Evolutionary conservation across 371 early-diverging fungal genomes (phyloP), one percentile per base, ranked within the genome.

Genomic region (Mucor circinelloides): DNA sequence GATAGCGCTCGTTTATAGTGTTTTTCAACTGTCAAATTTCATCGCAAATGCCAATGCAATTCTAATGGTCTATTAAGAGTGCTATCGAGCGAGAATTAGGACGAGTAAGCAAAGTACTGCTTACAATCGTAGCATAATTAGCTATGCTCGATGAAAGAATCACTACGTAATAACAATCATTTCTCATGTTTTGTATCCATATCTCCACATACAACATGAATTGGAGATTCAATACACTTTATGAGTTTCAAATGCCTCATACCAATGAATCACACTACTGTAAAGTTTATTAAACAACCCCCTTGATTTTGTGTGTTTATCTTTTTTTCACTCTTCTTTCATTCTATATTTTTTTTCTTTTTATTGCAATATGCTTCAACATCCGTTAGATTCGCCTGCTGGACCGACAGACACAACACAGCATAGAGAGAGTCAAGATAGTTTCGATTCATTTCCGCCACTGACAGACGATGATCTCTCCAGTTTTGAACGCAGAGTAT

Each of bases 401-500:
- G 56, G 50, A 19, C 46, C 50, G 1, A 46, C 27, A 10, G 63
- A 63, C 6, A 10, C 63, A 1, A 21, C 23, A 9, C 46, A 42
- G 40, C 60, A 32, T 0, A 27, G 19, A 4, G 17, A 36, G 28
- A 42, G 28, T 15, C 60, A 59, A 31, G 60, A 54, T 42, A 67
- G 61, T 40, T n/a, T 31, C 21, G 69, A 69, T 15, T 42, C 60
- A 19, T 63, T 52, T n/a, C 63, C 66, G 30, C 59, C 66, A 6
- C 28, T 64, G 27, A 56, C 68, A 50, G 68, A 68, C 48, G 72
- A 68, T 50, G 72, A 69, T 36, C 65, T 68, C 19, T 72, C 72
- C 2, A 58, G 72, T 36, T 71, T 71, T 67, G 67, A 58, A 23
- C 66, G 67, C 34, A 62, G 60, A 55, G 67, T 67, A 6, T 54